Base-by-base conservation (phyloP, 202 grass and related monocot species). In the Panicum virgatum region DNA sequence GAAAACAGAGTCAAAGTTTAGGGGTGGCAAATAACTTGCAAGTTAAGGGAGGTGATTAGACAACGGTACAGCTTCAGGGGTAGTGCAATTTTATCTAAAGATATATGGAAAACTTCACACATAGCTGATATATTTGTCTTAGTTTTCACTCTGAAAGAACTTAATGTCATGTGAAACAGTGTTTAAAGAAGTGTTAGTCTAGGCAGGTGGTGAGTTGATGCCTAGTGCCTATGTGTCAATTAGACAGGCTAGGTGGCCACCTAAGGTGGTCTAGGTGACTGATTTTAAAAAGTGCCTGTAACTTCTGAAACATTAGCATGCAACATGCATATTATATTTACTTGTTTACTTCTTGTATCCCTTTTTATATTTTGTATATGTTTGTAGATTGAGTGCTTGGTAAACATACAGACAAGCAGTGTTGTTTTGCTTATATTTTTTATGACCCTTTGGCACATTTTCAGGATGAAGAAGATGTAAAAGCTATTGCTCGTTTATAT, bases 381-480 rank as follows among this genome's bases (percentile, higher is more conserved):
- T 50, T 88, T 75, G n/a, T 82, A 48, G 38, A 40, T 68, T 67
- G 18, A 52, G 30, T 73, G 32, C 36, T 59, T 62, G 34, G 10
- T 38, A 75, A 72, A 67, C 57, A 63, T 77, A 59, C 62, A 22
- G 39, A 25, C 79, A 30, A 54, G 16, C 62, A 32, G 58, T 80
- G 29, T 57, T 69, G 8, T 81, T 88, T 69, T 65, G 19, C 4
- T 76, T 34, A 36, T 48, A 18, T 69, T 20, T 51, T 82, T 51
- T 25, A 64, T 73, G 57, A 88, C 27, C 73, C 20, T 40, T 83
- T 64, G 73, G 16, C 59, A 72, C 58, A 76, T 73, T 85, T 83
- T 73, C 80, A 99, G 96, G 96, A 99, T 88, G 96, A 96, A 86
- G 96, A 99, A 78, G 96, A 99, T 80, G 85, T 94, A 77, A 99